Percentiles rank a stretch among this genome's conserved stretches.
phyloP scores from a whole-genome alignment of 2,329 filamentous ascomycete species.

The Hypoxylon sp. region DNA sequence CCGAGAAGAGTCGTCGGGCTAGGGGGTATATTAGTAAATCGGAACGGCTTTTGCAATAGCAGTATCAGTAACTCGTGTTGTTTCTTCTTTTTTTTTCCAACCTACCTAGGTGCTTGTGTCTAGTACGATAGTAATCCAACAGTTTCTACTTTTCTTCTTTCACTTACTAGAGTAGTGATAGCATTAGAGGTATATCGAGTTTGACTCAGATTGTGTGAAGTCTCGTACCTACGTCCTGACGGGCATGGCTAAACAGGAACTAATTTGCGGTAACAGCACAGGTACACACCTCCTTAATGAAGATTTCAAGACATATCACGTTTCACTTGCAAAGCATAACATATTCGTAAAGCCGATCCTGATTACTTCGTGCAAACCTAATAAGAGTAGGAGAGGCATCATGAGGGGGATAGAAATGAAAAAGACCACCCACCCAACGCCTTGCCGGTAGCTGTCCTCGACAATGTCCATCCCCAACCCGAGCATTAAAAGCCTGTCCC shows the following conservation, averaged over 20 bases:
- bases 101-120: no score
- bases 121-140: constrained; percentile 34
- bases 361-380: constrained; percentile 13
- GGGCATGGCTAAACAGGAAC: background rate
- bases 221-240: background rate
- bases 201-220: no score
- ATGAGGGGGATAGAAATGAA: constrained; percentile 4
- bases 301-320: background rate
- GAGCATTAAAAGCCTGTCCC: background rate
- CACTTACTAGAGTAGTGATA: background rate
- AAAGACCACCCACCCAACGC: constrained; percentile 18
- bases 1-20: background rate
- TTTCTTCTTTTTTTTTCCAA: no score
- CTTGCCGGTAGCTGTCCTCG: constrained; percentile 13
- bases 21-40: constrained; percentile 14
- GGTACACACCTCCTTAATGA: no score
- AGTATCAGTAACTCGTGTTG: constrained; percentile 8
- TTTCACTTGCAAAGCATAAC: background rate
- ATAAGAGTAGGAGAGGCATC: constrained; percentile 7
- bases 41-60: constrained; percentile 36
- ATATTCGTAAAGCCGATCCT: constrained; percentile 2
- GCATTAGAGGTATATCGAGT: no score
- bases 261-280: background rate
- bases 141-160: constrained; percentile 16
- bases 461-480: background rate